Evolutionary conservation across 495 filamentous ascomycete species (phyloP).

Genomic region (Aspergillus diversus): DNA sequence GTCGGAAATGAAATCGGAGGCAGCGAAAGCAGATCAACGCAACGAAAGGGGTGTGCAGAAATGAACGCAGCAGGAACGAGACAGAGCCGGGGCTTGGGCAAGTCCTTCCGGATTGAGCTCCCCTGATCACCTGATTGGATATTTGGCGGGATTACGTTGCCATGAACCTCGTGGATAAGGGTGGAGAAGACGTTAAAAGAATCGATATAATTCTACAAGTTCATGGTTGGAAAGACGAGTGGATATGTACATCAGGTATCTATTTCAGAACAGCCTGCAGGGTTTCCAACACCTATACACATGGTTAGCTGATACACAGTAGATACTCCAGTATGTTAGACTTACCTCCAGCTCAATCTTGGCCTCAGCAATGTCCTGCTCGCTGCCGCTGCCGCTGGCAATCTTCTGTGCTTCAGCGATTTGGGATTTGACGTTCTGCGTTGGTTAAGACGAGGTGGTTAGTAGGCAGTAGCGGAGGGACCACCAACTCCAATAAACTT

Average conservation of each 20-base stretch:
- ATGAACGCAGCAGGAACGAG: conserved; percentile 16
- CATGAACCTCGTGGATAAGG: conserved; percentile 20
- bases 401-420: conserved; percentile 95
- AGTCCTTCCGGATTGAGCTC: neutral
- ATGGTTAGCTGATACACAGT: conserved; percentile 22
- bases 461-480: conserved; percentile 4
- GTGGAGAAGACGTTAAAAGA: conserved; percentile 31
- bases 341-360: conserved; percentile 96
- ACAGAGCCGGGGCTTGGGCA: conserved; percentile 12
- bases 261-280: conserved; percentile 78
- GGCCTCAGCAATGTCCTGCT: conserved; percentile 97
- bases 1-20: conserved; percentile 4
- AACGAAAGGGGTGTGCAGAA: neutral
- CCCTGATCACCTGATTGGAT: too few relatives aligned
- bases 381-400: conserved; percentile 84
- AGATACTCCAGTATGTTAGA: conserved; percentile 22
- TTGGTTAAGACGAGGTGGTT: conserved; percentile 14
- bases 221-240: conserved; percentile 35
- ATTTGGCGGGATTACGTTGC: neutral
- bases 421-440: conserved; percentile 52
- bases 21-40: neutral
- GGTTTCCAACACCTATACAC: conserved; percentile 67
- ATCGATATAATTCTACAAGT: conserved; percentile 52
- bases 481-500: conserved; percentile 25
- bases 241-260: conserved; percentile 52